A percentile compares a stretch with the other conserved stretches of the same genome.
Conservation (phyloP, 148 eudicot genomes). For the Chenopodium quinoa region DNA sequence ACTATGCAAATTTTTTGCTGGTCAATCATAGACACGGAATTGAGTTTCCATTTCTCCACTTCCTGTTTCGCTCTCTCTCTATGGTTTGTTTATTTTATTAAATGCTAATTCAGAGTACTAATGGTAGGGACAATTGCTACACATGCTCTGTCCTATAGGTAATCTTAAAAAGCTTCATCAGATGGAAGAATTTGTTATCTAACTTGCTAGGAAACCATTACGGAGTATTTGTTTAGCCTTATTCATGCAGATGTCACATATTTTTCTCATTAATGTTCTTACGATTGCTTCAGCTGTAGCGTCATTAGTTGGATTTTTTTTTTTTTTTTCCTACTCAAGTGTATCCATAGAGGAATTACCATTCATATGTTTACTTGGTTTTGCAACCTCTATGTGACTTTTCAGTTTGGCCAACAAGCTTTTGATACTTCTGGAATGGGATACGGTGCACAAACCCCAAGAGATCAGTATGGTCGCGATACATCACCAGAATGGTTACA, state of each 20-base stretch:
- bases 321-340: background rate
- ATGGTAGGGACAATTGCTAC: background rate
- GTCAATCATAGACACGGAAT: background rate
- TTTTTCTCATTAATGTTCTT: background rate
- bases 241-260: background rate
- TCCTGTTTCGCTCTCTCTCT: background rate
- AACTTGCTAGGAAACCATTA: background rate
- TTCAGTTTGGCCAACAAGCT: constrained; percentile 67
- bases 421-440: constrained; percentile 54
- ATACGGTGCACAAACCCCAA: constrained; percentile 56
- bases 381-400: constrained; percentile 7
- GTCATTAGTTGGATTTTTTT: background rate
- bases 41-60: background rate
- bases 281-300: background rate
- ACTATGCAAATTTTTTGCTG: background rate
- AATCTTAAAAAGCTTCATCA: background rate
- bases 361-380: constrained; percentile 10
- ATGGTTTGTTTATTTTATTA: background rate
- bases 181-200: background rate
- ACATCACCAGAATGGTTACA: constrained; percentile 88
- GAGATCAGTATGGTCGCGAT: constrained; percentile 49
- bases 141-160: background rate
- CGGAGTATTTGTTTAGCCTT: background rate
- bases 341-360: background rate
- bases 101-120: background rate